Evolutionary conservation across 1,139 yeast genomes (phyloP).

Genomic region (Yamadazyma blattariae): DNA sequence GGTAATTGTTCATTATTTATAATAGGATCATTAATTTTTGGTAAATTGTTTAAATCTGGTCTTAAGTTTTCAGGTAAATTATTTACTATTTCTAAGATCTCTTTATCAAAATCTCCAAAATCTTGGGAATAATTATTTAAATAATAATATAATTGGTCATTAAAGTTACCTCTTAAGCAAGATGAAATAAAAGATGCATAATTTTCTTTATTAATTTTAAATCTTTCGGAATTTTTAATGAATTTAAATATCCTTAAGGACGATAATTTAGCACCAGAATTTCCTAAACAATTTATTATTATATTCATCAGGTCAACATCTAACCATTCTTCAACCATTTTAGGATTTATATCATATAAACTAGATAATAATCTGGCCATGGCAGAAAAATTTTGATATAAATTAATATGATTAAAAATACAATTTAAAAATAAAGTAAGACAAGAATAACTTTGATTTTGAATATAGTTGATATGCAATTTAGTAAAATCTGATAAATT

Average conservation of each 20-base stretch:
- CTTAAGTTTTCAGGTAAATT: slow-evolving; percentile 15
- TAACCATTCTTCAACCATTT: slow-evolving; percentile 21
- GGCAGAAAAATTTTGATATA: slow-evolving; percentile 37
- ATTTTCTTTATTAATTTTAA: slow-evolving; percentile 13
- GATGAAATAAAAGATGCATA: slow-evolving; percentile 26
- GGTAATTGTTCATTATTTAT: slow-evolving; percentile 8
- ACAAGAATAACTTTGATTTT: slow-evolving; percentile 19
- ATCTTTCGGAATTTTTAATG: slow-evolving; percentile 12
- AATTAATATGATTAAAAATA: slow-evolving; percentile 32
- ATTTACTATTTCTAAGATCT: slow-evolving; percentile 13
- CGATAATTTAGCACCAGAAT: slow-evolving; percentile 27
- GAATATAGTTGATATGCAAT: slow-evolving; percentile 25
- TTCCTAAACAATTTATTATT: slow-evolving; percentile 25
- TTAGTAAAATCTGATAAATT: slow-evolving; percentile 22
- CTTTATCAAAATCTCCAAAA: slow-evolving; percentile 12
- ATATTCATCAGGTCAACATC: slow-evolving; percentile 31
- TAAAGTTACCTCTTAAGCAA: slow-evolving; percentile 24
- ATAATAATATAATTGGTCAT: slow-evolving; percentile 26
- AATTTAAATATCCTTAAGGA: slow-evolving; percentile 24
- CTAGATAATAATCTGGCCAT: slow-evolving; percentile 21
- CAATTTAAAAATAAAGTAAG: slow-evolving; percentile 34
- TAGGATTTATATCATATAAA: slow-evolving; percentile 18
- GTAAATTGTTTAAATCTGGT: slow-evolving; percentile 2
- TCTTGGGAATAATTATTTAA: slow-evolving; percentile 23
- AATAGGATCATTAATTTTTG: slow-evolving; percentile 6